phyloP scores from a whole-genome alignment of 306 rosid genomes.

The Pueraria montana region DNA sequence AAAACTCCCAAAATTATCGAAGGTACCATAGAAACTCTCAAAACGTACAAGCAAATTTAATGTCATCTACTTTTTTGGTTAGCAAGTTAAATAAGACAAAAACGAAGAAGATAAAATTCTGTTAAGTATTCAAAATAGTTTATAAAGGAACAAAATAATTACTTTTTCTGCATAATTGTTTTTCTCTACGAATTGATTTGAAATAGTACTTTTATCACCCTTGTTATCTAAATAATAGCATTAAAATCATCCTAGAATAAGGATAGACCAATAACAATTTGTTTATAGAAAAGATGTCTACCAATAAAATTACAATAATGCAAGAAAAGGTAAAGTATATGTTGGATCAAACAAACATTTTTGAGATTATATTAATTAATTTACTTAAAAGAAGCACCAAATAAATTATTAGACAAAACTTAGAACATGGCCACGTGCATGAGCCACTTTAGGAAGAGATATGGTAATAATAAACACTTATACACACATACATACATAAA shows the following conservation, averaged over 20 bases:
- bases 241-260: constrained; percentile 38
- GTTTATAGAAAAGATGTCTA: constrained; percentile 37
- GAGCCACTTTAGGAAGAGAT: constrained; percentile 45
- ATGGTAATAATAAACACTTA: constrained; percentile 24
- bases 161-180: neutral
- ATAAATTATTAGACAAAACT: constrained; percentile 3
- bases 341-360: constrained; percentile 52
- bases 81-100: constrained; percentile 32
- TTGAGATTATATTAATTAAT: constrained; percentile 36
- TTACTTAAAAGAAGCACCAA: constrained; percentile 43
- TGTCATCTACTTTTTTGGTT: neutral
- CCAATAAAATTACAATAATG: constrained; percentile 45
- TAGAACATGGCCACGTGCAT: constrained; percentile 61
- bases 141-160: constrained; percentile 25
- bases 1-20: too few species aligned
- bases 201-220: neutral
- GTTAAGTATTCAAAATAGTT: constrained; percentile 35
- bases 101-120: neutral
- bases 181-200: constrained; percentile 12
- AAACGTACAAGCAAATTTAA: constrained; percentile 7
- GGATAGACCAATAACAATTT: constrained; percentile 12
- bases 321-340: constrained; percentile 45
- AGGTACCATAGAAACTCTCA: too few species aligned
- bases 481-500: neutral
- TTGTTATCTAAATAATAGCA: constrained; percentile 11